Evolutionary conservation across 345 rosid genomes (phyloP), one percentile per base, ranked within the genome.

Genomic region (Eucalyptus pauciflora): DNA sequence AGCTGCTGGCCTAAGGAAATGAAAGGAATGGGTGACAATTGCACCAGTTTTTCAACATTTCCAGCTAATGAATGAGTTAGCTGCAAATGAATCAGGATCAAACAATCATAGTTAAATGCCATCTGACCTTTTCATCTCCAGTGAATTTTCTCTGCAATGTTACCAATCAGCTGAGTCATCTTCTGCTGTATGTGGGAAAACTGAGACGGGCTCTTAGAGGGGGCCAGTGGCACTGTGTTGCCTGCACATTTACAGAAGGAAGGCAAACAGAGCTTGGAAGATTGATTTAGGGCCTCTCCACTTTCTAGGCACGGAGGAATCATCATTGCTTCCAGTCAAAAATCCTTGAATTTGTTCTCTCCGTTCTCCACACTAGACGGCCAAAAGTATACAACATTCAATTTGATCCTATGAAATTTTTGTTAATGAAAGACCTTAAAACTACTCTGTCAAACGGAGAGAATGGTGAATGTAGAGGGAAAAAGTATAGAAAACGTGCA

Each of bases 191-290:
- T 7, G 33, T 48, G 51, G 29, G 86, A 48, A 48, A 85, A 50
- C n/a, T 37, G 83, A 76, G 48, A 37, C 15, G 27, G 48, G 48
- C 27, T 76, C 46, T 76, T 76, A 37, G 83, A 18, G 46, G 48
- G 27, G 83, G 27, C 46, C 83, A 37, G 43, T 37, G 83, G 46
- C 83, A 37, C 27, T 58, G 62, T 18, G 88, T 45, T 88, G 76
- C 79, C 67, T 88, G 49, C 58, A 85, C 79, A 46, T 86, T 95
- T 92, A 97, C 85, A 97, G 95, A 90, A 97, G 97, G 92, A 96
- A 93, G 24, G 99, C 93, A 93, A 96, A 93, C 25, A 97, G 89
- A 60, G 96, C 94, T 92, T 95, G 97, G 86, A 97, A 93, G 85
- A 96, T 92, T 69, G 98, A 96, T 91, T 93, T 96, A 12, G 93